These are phyloP conservation scores for Penicillium egyptiacum DNA, from an alignment of 495 filamentous ascomycete species.

Conservation along the genomic window DNA sequence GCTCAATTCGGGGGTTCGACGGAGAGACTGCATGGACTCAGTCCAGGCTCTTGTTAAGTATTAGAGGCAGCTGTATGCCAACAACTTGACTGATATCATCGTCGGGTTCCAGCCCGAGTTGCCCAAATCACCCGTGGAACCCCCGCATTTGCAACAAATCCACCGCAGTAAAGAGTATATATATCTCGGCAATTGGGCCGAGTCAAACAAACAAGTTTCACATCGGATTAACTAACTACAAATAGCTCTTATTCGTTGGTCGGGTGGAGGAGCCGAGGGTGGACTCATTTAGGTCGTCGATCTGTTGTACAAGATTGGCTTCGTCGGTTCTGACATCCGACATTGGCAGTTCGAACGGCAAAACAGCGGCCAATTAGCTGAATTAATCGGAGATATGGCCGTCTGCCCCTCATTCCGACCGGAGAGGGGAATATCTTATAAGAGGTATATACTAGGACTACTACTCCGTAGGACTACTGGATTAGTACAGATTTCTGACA, in stretches of 20 bases:
- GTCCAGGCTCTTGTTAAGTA: background rate
- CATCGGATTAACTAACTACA: background rate
- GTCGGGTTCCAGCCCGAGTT: conserved; percentile 4
- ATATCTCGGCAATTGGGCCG: background rate
- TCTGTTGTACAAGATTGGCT: background rate
- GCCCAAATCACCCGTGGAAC: too few species aligned
- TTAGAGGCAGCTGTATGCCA: background rate
- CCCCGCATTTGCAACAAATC: background rate
- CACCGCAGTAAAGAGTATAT: background rate
- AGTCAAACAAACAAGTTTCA: background rate
- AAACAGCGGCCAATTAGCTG: background rate
- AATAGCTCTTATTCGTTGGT: background rate
- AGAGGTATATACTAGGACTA: background rate
- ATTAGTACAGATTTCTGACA: too few species aligned
- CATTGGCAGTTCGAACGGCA: background rate
- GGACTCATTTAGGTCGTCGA: background rate
- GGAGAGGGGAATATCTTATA: background rate
- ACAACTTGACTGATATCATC: background rate
- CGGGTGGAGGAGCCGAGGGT: conserved; percentile 6
- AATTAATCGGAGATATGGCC: background rate
- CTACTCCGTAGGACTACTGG: too few species aligned
- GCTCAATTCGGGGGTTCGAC: background rate
- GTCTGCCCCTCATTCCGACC: conserved; percentile 7
- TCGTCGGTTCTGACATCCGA: conserved; percentile 11
- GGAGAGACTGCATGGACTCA: background rate